Base-by-base conservation (phyloP, 495 filamentous ascomycete genomes). In the Penicillium parvum region DNA sequence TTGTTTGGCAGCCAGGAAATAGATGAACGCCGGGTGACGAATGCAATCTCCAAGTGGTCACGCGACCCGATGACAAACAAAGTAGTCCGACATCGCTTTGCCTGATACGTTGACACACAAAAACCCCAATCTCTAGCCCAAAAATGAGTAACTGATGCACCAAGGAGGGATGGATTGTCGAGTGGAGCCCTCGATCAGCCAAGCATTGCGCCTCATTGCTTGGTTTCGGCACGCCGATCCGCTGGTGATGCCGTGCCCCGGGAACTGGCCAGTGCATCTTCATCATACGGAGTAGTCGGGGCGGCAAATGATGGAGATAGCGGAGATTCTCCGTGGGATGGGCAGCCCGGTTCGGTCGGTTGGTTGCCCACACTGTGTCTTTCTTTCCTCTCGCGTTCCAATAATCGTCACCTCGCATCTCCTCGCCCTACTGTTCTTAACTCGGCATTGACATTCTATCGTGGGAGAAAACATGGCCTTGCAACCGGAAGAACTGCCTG, bases 201-300 rank as follows among this genome's bases (percentile, higher is more conserved):
- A 52, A 49, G 49, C 48, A 52, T 43, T 47, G 26, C 45, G 35
- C 39, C 27, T 30, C 6, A 43, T 49, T 40, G 52, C 49, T 56
- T 52, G 33, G 36, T 41, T 41, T 49, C 49, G 45, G 49, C 48
- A 43, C 22, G 27, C 52, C 52, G 53, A 52, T 34, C 53, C 40
- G 37, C 27, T 32, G 22, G 11, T 41, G 7, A 10, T 32, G 9
- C 17, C 26, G 22, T 17, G 23, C 7, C 25, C 11, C 12, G 40
- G 14, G 17, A n/a, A n/a, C n/a, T n/a, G n/a, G n/a, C n/a, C n/a
- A n/a, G n/a, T n/a, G n/a, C n/a, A n/a, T n/a, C n/a, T n/a, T n/a
- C n/a, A n/a, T n/a, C n/a, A n/a, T n/a, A n/a, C n/a, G n/a, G n/a
- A n/a, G n/a, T n/a, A n/a, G n/a, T 50, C 32, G 49, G 49, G 34